Evolutionary conservation across 371 early-diverging fungal species (phyloP), one percentile per base, ranked within the genome.

Genomic region (Mucor circinelloides): DNA sequence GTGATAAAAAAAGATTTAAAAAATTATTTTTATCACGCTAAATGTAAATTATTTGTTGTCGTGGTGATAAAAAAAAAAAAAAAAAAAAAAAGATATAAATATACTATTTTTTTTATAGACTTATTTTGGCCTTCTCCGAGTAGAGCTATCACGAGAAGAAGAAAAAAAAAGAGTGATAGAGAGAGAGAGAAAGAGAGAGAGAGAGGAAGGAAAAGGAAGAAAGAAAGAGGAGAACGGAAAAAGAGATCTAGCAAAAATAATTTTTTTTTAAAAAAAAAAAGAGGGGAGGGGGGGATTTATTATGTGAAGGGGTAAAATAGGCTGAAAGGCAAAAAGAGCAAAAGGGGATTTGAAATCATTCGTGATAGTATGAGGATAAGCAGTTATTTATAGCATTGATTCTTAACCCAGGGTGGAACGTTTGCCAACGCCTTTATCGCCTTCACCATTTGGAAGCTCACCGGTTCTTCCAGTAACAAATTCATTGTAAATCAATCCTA

Each of bases 401-500:
- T 56, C 30, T 63, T 79, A 90, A 30, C 87, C 89, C 19, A 90
- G 69, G 0, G 90, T 90, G 9, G 89, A 77, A 15, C 90, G 80
- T 73, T 88, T 85, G 6, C 90, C 90, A 63, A 88, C 76, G 25
- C 87, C 90, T 66, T 90, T 86, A 42, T 82, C 86, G n/a, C 86
- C 86, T 67, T 86, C 87, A 2, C 90, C 90, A 30, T 81, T 85
- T 13, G 87, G 84, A 77, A 90, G 75, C 67, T 89, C 89, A 31
- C 90, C 90, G 6, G 86, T 88, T 44, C 89, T 78, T 23, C 88
- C 90, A 7, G 87, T 87, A 42, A 90, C 78, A 74, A 90, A 90
- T 71, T 89, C 90, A 60, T 85, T 74, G 58, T 90, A 90, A 27
- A 92, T 89, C 36, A 75, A 67, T 30, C 83, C 73, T 30, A 92